Conservation (phyloP, 2,329 filamentous ascomycete genomes). For the Ophiostoma ips region DNA sequence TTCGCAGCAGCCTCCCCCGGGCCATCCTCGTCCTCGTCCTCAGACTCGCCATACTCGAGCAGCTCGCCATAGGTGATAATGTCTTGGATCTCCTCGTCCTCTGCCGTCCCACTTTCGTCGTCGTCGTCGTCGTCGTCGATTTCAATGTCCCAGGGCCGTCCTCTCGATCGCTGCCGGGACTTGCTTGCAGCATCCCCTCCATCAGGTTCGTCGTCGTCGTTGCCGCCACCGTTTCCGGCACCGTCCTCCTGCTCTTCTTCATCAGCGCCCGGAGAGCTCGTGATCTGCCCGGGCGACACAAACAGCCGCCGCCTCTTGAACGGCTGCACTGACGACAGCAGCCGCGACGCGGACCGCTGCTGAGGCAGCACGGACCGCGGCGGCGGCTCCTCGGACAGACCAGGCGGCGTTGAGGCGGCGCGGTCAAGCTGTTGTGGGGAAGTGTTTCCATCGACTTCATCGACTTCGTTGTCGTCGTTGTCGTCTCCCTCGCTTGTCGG, state of each 20-base stretch:
- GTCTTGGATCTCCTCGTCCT: conserved; percentile 6
- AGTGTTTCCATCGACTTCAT: no score
- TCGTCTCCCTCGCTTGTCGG: not conserved
- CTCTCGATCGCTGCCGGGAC: not conserved
- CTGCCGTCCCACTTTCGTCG: not conserved
- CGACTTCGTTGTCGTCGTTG: not conserved
- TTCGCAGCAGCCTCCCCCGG: no score
- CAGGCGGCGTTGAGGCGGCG: not conserved
- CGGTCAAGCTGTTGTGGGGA: no score
- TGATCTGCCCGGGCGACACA: conserved; percentile 2
- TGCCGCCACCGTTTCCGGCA: not conserved
- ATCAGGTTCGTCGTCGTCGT: no score
- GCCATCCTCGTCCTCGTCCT: not conserved
- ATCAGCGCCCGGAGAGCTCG: conserved; percentile 2
- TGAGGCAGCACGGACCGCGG: not conserved
- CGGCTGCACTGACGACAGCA: conserved; percentile 4
- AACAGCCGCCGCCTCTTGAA: conserved; percentile 11
- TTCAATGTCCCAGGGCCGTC: not conserved
- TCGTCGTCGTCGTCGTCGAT: conserved; percentile 1
- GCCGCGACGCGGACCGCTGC: not conserved
- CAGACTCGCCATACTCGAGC: conserved; percentile 2
- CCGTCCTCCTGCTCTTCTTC: not conserved
- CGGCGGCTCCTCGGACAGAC: not conserved
- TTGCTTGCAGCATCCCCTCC: no score
- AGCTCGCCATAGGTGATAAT: conserved; percentile 6